These are phyloP conservation scores for Ustilago xerochloae DNA, from an alignment of 1,284 basidiomycete species.

Conservation along the genomic window DNA sequence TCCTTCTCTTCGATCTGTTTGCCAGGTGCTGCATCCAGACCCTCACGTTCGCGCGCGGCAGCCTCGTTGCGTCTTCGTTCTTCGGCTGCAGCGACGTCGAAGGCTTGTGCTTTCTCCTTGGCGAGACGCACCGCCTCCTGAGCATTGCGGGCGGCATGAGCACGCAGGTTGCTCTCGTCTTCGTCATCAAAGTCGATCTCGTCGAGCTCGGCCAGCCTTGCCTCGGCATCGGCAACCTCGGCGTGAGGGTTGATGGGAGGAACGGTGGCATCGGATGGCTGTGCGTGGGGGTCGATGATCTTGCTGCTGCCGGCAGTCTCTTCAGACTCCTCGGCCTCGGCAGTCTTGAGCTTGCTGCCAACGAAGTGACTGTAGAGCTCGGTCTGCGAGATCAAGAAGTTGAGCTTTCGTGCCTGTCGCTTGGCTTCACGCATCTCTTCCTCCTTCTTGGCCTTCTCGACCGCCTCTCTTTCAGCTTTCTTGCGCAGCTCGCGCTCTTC, in stretches of 20 bases:
- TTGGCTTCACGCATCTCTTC: conserved; percentile 97
- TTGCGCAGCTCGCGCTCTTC: conserved; percentile 87
- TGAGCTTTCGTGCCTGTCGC: conserved; percentile 93
- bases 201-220: conserved; percentile 70
- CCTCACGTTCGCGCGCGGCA: conserved; percentile 48
- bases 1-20: conserved; percentile 57
- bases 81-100: conserved; percentile 83
- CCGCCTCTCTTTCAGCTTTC: conserved; percentile 82
- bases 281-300: conserved; percentile 45
- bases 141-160: conserved; percentile 88
- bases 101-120: conserved; percentile 82
- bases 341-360: conserved; percentile 95
- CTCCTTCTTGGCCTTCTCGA: conserved; percentile 78
- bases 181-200: conserved; percentile 97
- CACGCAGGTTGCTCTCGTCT: conserved; percentile 87
- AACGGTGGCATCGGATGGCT: conserved; percentile 55
- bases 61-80: conserved; percentile 78
- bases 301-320: conserved; percentile 70
- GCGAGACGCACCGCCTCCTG: conserved; percentile 88
- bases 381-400: conserved; percentile 98
- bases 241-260: conserved; percentile 76
- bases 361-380: conserved; percentile 99
- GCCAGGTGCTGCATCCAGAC: conserved; percentile 27
- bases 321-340: conserved; percentile 85
- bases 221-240: conserved; percentile 65